Evolutionary conservation across 805 yeast genomes (phyloP).

Genomic region (Candida tammaniensis): DNA sequence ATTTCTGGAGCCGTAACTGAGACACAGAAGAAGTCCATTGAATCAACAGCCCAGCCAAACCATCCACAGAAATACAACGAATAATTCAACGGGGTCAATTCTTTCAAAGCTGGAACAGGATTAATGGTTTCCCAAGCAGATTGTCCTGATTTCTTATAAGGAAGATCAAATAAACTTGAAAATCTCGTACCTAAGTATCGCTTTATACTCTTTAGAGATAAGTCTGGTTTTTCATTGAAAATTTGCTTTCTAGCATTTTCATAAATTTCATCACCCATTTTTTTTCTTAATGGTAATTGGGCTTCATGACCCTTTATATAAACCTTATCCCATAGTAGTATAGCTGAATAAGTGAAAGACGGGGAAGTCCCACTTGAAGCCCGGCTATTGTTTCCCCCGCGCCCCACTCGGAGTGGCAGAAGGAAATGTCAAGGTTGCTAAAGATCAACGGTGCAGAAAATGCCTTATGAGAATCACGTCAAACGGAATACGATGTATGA

Average conservation of each 20-base stretch:
- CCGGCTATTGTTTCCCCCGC: no score
- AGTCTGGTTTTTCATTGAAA: conserved; percentile 13
- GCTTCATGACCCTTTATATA: no score
- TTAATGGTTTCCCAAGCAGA: conserved; percentile 32
- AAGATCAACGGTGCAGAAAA: no score
- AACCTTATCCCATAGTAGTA: no score
- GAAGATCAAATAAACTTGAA: conserved; percentile 38
- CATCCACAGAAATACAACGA: conserved; percentile 57
- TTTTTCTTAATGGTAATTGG: no score
- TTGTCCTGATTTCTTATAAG: conserved; percentile 3
- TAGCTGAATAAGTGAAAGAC: no score
- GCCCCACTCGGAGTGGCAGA: no score
- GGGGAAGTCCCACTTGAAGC: no score
- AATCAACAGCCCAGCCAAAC: conserved; percentile 69
- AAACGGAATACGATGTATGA: no score
- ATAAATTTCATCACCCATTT: conserved; percentile 2
- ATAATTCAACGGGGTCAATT: conserved; percentile 47
- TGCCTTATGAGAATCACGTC: no score
- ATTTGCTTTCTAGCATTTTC: conserved; percentile 11
- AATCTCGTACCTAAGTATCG: conserved; percentile 45
- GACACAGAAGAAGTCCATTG: conserved; percentile 67
- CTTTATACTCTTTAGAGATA: conserved; percentile 11
- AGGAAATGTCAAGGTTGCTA: no score
- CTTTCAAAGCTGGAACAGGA: conserved; percentile 42
- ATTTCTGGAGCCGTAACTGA: conserved; percentile 52